Evolutionary conservation across 345 rosid species (phyloP).

Genomic region (Anastatica hierochuntica): DNA sequence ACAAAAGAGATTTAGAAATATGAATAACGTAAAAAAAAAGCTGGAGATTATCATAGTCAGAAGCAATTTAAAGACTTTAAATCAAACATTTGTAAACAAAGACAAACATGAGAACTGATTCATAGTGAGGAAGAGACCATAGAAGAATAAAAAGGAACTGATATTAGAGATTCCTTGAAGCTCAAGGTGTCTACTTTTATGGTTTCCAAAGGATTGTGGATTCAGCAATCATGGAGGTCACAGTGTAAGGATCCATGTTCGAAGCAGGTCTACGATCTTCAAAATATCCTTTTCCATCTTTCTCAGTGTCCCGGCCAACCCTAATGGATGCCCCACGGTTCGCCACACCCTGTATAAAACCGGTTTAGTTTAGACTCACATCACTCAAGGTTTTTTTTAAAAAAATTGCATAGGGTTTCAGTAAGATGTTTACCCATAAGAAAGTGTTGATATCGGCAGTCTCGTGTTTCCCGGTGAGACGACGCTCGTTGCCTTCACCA

Average conservation of each 20-base stretch:
- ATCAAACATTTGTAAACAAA: too few relatives aligned
- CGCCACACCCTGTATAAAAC: constrained; percentile 32
- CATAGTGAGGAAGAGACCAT: background rate
- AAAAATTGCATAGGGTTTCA: too few relatives aligned
- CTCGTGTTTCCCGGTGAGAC: constrained; percentile 73
- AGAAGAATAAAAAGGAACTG: constrained; percentile 1
- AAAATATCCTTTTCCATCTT: constrained; percentile 65
- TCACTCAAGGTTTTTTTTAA: too few relatives aligned
- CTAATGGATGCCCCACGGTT: constrained; percentile 81
- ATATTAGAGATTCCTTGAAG: background rate
- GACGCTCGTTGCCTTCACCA: constrained; percentile 71
- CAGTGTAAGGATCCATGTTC: constrained; percentile 87
- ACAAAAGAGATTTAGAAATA: too few relatives aligned
- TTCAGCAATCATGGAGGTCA: constrained; percentile 79
- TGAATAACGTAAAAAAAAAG: too few relatives aligned
- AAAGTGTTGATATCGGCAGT: constrained; percentile 76
- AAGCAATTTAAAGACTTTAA: background rate
- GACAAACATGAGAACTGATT: background rate
- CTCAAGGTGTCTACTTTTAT: too few relatives aligned
- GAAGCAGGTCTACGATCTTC: constrained; percentile 89
- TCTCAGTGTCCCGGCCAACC: constrained; percentile 74
- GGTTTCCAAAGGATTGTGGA: constrained; percentile 62
- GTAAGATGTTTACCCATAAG: constrained; percentile 48
- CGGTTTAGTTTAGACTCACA: background rate
- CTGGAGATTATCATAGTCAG: too few relatives aligned